Evolutionary conservation across 495 filamentous ascomycete genomes (phyloP), one percentile per base, ranked within the genome.

Genomic region (Sphaerosporella brunnea): DNA sequence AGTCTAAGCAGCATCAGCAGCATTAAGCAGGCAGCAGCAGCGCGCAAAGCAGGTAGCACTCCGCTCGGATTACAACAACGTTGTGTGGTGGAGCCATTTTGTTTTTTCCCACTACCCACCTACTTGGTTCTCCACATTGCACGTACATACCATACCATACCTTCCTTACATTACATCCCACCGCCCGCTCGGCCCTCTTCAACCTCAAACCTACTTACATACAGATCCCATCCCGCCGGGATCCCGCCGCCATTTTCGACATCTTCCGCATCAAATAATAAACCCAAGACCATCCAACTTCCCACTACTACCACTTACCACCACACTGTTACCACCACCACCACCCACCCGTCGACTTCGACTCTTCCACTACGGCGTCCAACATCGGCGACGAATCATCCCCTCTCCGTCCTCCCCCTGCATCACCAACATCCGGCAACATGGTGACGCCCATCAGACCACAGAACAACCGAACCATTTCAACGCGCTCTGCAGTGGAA

Each of bases 401-500:
- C 15, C 18, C 44, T 18, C 40, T 40, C 37, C 20, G 10, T 18
- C 15, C 28, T 32, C 28, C 28, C 13, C 28, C 28, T 5, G 13
- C 28, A 32, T 32, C 28, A 20, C 37, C 37, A 10, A 1, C 10
- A 40, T 2, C 37, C 37, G n/a, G 21, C 21, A 43, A 4, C 3
- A 43, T 43, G 40, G 43, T 59, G 51, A 45, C 54, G 37, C 47
- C 54, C 16, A 54, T 51, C 23, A 51, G 56, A 52, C 56, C 56
- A 21, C 55, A 48, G 23, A 51, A 49, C 44, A 58, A 49, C 46
- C 55, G 56, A 24, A 55, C 55, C 40, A 47, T 54, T 45, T 59
- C 56, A 21, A 58, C 55, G 40, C 54, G 54, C 47, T 59, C 56
- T 19, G 46, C 51, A 32, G 51, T 54, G 21, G 51, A 58, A 35